phyloP scores from a whole-genome alignment of 768 basidiomycete genomes.

The Boletus coccyginus region DNA sequence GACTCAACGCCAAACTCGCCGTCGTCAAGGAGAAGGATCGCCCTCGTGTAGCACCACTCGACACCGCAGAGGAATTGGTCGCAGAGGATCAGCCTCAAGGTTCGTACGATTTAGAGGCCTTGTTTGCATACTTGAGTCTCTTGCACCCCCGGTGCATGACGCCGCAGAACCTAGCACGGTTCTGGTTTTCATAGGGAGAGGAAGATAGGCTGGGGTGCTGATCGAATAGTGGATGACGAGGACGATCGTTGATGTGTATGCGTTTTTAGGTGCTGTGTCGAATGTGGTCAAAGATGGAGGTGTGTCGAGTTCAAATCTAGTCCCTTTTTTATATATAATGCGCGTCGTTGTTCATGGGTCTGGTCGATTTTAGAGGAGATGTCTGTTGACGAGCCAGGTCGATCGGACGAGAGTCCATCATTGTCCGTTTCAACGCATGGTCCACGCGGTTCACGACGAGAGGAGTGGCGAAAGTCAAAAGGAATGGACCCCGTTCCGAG shows the following conservation, averaged over 20 bases:
- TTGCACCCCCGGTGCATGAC: conserved; percentile 51
- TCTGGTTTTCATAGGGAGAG: neutral
- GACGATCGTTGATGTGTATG: conserved; percentile 14
- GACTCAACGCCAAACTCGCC: conserved; percentile 67
- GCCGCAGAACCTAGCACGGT: conserved; percentile 37
- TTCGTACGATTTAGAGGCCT: conserved; percentile 44
- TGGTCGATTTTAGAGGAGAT: conserved; percentile 42
- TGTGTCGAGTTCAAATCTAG: conserved; percentile 7
- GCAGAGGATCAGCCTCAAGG: conserved; percentile 43
- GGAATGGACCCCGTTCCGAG: conserved; percentile 57
- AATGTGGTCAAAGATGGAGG: conserved; percentile 16
- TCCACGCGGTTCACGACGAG: conserved; percentile 69
- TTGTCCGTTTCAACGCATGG: conserved; percentile 77
- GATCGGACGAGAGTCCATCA: conserved; percentile 28
- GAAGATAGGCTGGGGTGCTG: neutral
- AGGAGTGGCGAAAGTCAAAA: conserved; percentile 81
- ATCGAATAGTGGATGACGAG: neutral
- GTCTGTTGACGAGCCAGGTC: conserved; percentile 44
- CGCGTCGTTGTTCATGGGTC: conserved; percentile 8
- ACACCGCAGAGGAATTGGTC: conserved; percentile 31
- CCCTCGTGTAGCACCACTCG: conserved; percentile 22
- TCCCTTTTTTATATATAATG: neutral
- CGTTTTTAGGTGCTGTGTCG: conserved; percentile 19
- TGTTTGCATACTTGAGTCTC: conserved; percentile 48
- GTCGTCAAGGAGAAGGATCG: conserved; percentile 40